Conservation (phyloP, 1,284 basidiomycete genomes). For the Ustilago trichophora region DNA sequence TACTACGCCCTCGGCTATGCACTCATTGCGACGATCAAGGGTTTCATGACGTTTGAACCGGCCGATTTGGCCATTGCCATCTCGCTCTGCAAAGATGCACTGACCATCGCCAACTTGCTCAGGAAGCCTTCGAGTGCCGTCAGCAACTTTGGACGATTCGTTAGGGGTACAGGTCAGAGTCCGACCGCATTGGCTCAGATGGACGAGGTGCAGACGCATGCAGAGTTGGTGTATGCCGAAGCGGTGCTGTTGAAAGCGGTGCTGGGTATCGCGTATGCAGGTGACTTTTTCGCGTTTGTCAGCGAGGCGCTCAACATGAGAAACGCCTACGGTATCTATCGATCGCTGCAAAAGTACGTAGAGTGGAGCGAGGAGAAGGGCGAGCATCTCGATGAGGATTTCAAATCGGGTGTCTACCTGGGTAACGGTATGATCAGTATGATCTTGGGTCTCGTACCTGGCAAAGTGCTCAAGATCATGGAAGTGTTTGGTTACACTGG, state of each 20-base stretch:
- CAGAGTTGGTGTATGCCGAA: slow-evolving; percentile 64
- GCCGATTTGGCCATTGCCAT: slow-evolving; percentile 62
- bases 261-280: slow-evolving; percentile 63
- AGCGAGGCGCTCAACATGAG: slow-evolving; percentile 65
- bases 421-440: slow-evolving; percentile 64
- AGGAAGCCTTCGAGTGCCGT: slow-evolving; percentile 57
- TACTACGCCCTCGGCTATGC: slow-evolving; percentile 65
- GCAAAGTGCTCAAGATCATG: slow-evolving; percentile 66
- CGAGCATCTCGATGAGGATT: slow-evolving; percentile 57
- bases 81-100: slow-evolving; percentile 62
- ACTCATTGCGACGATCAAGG: slow-evolving; percentile 65
- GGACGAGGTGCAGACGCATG: slow-evolving; percentile 62
- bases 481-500: slow-evolving; percentile 65
- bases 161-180: slow-evolving; percentile 59
- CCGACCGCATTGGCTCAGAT: slow-evolving; percentile 54
- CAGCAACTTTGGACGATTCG: slow-evolving; percentile 60
- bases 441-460: slow-evolving; percentile 63
- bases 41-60: slow-evolving; percentile 66
- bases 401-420: slow-evolving; percentile 64
- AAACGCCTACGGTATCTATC: slow-evolving; percentile 64
- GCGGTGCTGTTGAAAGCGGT: slow-evolving; percentile 62
- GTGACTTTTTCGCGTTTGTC: slow-evolving; percentile 64
- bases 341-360: slow-evolving; percentile 62
- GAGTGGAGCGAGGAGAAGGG: slow-evolving; percentile 59
- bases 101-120: slow-evolving; percentile 57